These are phyloP conservation scores for Cubamyces sp. DNA, from an alignment of 768 basidiomycete species.

Conservation along the genomic window DNA sequence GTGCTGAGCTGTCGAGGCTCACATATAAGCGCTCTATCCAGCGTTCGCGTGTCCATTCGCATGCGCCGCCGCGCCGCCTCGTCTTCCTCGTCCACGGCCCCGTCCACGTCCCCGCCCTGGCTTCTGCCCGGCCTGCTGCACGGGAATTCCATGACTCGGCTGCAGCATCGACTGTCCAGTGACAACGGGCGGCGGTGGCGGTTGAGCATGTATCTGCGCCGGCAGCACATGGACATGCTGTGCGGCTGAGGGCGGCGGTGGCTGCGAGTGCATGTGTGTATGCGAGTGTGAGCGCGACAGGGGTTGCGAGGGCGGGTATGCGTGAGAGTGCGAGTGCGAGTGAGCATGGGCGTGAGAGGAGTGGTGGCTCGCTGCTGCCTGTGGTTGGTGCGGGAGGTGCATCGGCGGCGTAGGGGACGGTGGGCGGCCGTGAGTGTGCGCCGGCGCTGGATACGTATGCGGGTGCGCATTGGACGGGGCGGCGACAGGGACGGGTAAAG, in stretches of 20 bases:
- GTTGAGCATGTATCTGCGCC: neutral
- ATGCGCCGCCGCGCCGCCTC: conserved; percentile 8
- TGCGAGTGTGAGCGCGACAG: conserved; percentile 7
- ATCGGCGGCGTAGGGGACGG: conserved; percentile 3
- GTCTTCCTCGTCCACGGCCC: conserved; percentile 11
- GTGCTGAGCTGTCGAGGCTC: too few relatives aligned
- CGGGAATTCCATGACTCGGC: neutral
- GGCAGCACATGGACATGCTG: conserved; percentile 6
- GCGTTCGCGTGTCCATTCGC: conserved; percentile 13
- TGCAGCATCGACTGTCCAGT: neutral
- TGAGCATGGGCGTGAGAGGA: neutral
- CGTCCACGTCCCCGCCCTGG: conserved; percentile 11
- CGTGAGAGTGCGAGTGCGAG: neutral
- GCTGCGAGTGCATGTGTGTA: neutral
- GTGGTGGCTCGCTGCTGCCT: neutral
- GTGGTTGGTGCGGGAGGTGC: neutral
- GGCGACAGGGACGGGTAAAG: neutral
- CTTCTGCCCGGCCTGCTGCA: conserved; percentile 6
- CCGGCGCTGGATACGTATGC: neutral
- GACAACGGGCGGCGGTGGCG: too few relatives aligned
- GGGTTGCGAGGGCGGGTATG: conserved; percentile 1
- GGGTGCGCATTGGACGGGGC: neutral
- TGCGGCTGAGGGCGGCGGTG: neutral
- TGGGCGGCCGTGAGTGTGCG: neutral
- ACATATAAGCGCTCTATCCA: neutral